Conservation (phyloP, 805 yeast species). For the Metschnikowia lunata region DNA sequence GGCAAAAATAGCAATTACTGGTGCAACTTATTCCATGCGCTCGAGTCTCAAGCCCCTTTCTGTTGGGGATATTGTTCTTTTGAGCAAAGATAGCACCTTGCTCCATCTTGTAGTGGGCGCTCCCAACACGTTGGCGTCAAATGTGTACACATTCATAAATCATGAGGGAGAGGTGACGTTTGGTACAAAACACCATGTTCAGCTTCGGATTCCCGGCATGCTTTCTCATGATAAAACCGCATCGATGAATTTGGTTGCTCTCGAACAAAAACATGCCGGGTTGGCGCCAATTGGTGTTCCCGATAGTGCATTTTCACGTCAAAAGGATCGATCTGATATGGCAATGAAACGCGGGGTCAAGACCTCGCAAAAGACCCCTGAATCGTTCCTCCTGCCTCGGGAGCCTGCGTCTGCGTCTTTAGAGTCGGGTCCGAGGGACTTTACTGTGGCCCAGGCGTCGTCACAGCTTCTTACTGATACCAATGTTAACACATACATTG, state of each 20-base stretch:
- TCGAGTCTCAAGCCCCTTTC: constrained; percentile 21
- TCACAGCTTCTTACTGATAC: constrained; percentile 31
- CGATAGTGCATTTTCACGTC: constrained; percentile 14
- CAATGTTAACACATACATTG: constrained; percentile 33
- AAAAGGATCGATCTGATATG: neutral
- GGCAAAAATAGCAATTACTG: constrained; percentile 2
- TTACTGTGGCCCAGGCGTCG: constrained; percentile 32
- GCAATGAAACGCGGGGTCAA: no score
- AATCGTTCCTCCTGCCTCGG: constrained; percentile 10
- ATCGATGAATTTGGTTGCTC: constrained; percentile 22
- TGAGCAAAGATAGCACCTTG: constrained; percentile 41
- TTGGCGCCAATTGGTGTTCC: constrained; percentile 38
- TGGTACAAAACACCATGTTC: constrained; percentile 40
- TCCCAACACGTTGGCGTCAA: constrained; percentile 47
- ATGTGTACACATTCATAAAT: constrained; percentile 53
- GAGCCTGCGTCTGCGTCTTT: constrained; percentile 5
- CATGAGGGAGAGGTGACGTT: constrained; percentile 54
- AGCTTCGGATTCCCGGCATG: constrained; percentile 51
- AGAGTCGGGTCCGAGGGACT: constrained; percentile 10
- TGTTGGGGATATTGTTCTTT: constrained; percentile 63
- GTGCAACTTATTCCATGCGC: constrained; percentile 7
- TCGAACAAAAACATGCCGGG: constrained; percentile 29
- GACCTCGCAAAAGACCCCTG: constrained; percentile 1
- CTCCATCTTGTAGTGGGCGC: constrained; percentile 52
- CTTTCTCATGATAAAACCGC: constrained; percentile 39